Percentiles rank a stretch among this genome's conserved stretches.
Conservation (phyloP, 169 alveolate species). For the Plasmodium coatneyi region DNA sequence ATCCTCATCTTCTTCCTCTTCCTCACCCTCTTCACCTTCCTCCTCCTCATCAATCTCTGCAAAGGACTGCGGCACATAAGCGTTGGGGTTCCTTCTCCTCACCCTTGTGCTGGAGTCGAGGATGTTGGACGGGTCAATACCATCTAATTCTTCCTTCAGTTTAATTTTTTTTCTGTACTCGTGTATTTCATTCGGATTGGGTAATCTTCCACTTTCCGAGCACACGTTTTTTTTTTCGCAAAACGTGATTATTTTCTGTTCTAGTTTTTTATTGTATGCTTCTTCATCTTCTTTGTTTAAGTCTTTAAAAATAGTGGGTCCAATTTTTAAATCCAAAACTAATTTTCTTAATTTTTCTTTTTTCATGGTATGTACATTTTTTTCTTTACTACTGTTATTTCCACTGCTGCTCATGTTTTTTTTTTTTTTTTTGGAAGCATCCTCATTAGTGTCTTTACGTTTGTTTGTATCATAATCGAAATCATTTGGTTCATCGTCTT, state of each 20-base stretch:
- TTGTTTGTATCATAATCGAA: not conserved
- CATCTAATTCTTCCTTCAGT: constrained; percentile 69
- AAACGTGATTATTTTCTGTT: constrained; percentile 36
- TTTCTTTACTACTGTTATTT: constrained; percentile 27
- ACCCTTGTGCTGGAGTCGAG: constrained; percentile 63
- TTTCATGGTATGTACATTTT: constrained; percentile 23
- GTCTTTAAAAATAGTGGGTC: constrained; percentile 71
- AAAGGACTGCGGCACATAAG: constrained; percentile 1
- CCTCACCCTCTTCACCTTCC: constrained; percentile 25
- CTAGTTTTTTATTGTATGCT: constrained; percentile 49
- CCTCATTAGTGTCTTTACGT: not conserved
- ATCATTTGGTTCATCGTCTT: not conserved
- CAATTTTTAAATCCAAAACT: constrained; percentile 62
- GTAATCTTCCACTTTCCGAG: constrained; percentile 47
- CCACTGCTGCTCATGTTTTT: constrained; percentile 1
- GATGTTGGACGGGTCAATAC: constrained; percentile 70
- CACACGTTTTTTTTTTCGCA: constrained; percentile 67
- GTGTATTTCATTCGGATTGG: constrained; percentile 57
- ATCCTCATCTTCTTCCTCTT: not conserved
- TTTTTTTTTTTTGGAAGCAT: constrained; percentile 32
- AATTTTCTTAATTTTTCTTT: constrained; percentile 60
- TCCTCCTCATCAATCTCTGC: constrained; percentile 48
- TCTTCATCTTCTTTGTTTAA: constrained; percentile 61
- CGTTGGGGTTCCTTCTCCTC: constrained; percentile 55
- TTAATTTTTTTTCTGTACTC: constrained; percentile 51